Evolutionary conservation across 2,329 filamentous ascomycete genomes (phyloP).

Genomic region (Pseudogymnoascus sp.): DNA sequence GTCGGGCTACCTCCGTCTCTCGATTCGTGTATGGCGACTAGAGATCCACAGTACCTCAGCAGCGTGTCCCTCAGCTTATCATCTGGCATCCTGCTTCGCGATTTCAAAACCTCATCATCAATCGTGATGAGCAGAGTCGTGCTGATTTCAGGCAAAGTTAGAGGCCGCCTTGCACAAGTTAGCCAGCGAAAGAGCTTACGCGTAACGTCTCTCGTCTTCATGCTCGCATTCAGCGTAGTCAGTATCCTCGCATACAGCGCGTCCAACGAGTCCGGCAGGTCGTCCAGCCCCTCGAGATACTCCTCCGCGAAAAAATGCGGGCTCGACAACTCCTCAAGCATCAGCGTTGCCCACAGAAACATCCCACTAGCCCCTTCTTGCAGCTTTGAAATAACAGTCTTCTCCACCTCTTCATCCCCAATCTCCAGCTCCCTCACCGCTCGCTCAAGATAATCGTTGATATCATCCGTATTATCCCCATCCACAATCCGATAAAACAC

Average conservation of each 20-base stretch:
- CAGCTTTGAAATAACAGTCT: neutral
- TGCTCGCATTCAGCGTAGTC: neutral
- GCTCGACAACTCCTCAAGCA: slow-evolving; percentile 9
- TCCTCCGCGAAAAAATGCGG: neutral
- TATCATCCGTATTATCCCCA: neutral
- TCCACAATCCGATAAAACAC: slow-evolving; percentile 4
- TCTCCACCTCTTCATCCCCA: slow-evolving; percentile 4
- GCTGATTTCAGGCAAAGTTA: slow-evolving; percentile 3
- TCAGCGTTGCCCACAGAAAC: slow-evolving; percentile 12
- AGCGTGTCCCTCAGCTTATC: neutral
- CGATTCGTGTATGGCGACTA: neutral
- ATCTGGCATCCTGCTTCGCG: slow-evolving; percentile 3
- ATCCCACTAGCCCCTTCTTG: slow-evolving; percentile 7
- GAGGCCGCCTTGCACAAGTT: slow-evolving; percentile 1
- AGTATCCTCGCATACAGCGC: neutral
- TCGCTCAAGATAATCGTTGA: neutral
- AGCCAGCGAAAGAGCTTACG: slow-evolving; percentile 4
- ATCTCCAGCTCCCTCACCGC: neutral
- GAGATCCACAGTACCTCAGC: neutral
- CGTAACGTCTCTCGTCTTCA: slow-evolving; percentile 1
- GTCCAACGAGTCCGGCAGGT: neutral
- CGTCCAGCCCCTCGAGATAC: neutral
- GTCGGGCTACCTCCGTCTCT: neutral
- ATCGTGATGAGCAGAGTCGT: slow-evolving; percentile 4
- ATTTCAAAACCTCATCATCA: neutral